Conservation (phyloP, 2,329 filamentous ascomycete genomes). For the Colletotrichum camelliae region DNA sequence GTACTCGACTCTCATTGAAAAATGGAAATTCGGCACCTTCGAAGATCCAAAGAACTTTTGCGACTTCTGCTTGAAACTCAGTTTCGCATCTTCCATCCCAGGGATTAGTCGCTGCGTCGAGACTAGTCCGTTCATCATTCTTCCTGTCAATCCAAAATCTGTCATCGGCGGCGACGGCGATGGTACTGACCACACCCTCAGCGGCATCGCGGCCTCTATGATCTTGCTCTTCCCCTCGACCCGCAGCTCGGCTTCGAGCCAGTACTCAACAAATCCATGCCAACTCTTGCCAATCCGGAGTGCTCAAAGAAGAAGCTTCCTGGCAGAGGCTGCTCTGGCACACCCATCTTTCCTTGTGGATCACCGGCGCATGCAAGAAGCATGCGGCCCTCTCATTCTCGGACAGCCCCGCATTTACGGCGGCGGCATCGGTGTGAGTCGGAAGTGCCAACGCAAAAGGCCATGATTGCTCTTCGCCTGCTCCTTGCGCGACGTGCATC, state of each 20-base stretch:
- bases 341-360: background rate
- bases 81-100: conserved; percentile 29
- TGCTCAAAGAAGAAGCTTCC: conserved; percentile 8
- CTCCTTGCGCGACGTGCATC: conserved; percentile 19
- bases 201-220: conserved; percentile 25
- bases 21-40: conserved; percentile 36
- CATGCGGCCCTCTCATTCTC: conserved; percentile 8
- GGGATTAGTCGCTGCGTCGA: conserved; percentile 34
- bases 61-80: conserved; percentile 37
- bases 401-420: background rate
- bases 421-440: background rate
- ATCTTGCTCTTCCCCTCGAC: background rate
- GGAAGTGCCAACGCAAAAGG: conserved; percentile 34
- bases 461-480: conserved; percentile 25
- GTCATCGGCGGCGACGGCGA: conserved; percentile 19
- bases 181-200: conserved; percentile 21
- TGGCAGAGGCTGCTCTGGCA: conserved; percentile 22
- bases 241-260: conserved; percentile 33
- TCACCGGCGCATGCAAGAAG: conserved; percentile 13
- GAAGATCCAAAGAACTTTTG: conserved; percentile 35
- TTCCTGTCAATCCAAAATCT: conserved; percentile 13
- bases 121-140: background rate
- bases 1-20: conserved; percentile 27
- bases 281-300: conserved; percentile 2
- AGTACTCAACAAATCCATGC: conserved; percentile 41